phyloP scores from a whole-genome alignment of 78 protist species.

The Tieghemostelium lacteum region DNA sequence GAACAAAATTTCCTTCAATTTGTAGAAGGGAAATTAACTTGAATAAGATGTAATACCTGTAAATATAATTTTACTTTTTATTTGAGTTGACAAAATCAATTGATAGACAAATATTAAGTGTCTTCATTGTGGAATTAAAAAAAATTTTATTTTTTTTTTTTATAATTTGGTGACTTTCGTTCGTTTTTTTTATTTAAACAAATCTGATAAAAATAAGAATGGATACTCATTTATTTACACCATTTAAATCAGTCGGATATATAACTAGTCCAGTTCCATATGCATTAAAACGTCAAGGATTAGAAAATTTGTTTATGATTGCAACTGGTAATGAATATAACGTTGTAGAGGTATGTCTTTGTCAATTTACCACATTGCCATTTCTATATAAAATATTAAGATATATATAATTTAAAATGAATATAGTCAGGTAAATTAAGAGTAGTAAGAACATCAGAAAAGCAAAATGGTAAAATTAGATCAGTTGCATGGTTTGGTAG shows the following conservation, averaged over 20 bases:
- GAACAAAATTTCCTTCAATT: no score
- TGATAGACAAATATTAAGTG: no score
- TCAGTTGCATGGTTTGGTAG: constrained; percentile 20
- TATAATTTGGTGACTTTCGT: no score
- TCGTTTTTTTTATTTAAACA: no score
- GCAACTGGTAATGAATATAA: constrained; percentile 57
- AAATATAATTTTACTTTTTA: no score
- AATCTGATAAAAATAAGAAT: not conserved
- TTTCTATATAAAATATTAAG: not conserved
- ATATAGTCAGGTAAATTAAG: constrained; percentile 43
- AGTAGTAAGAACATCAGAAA: constrained; percentile 20
- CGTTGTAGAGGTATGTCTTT: constrained; percentile 23
- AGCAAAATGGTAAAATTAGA: constrained; percentile 37
- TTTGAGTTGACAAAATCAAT: no score
- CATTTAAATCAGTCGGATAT: constrained; percentile 44
- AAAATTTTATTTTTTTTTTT: no score
- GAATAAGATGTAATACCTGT: no score
- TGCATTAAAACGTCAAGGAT: constrained; percentile 11
- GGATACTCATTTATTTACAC: constrained; percentile 27
- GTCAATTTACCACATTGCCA: not conserved
- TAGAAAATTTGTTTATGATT: constrained; percentile 27
- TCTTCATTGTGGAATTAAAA: no score
- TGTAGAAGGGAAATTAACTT: no score
- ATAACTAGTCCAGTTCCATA: constrained; percentile 44
- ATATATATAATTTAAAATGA: not conserved